These are phyloP conservation scores for Pseudopyrenochaeta lycopersici DNA, from an alignment of 2,329 filamentous ascomycete genomes.

Conservation along the genomic window DNA sequence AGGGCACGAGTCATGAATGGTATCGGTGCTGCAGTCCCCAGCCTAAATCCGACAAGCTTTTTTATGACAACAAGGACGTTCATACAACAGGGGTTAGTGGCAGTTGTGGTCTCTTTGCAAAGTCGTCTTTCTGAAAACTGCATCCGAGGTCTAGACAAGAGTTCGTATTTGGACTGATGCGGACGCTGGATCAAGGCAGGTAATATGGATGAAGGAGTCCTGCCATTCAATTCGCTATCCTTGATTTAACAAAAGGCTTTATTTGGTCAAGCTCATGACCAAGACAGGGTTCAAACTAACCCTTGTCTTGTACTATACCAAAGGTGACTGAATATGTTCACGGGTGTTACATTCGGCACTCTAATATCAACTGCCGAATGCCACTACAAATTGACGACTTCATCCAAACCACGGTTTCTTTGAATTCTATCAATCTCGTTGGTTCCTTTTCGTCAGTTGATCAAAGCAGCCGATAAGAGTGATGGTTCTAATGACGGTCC, in stretches of 20 bases:
- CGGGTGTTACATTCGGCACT: constrained; percentile 26
- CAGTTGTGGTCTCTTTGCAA: no score
- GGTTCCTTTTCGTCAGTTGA: constrained; percentile 7
- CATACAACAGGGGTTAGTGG: no score
- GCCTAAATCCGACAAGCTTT: no score
- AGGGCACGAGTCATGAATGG: no score
- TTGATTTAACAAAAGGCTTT: not conserved
- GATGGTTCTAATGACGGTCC: constrained; percentile 5
- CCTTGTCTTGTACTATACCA: not conserved
- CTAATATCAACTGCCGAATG: constrained; percentile 26
- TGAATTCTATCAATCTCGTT: constrained; percentile 10
- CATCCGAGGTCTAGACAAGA: no score
- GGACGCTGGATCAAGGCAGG: no score
- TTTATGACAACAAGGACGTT: no score
- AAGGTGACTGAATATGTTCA: not conserved
- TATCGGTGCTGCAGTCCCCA: no score
- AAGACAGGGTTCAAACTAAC: not conserved
- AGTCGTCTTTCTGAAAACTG: no score
- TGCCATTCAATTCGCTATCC: no score
- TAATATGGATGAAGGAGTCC: no score
- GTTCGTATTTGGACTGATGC: no score
- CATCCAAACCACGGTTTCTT: constrained; percentile 13
- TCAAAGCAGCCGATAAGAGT: constrained; percentile 10
- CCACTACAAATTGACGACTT: constrained; percentile 23
- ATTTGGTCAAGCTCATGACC: not conserved